Base-by-base conservation (phyloP, 2,329 filamentous ascomycete genomes). In the Neofusicoccum kwambonambiense region DNA sequence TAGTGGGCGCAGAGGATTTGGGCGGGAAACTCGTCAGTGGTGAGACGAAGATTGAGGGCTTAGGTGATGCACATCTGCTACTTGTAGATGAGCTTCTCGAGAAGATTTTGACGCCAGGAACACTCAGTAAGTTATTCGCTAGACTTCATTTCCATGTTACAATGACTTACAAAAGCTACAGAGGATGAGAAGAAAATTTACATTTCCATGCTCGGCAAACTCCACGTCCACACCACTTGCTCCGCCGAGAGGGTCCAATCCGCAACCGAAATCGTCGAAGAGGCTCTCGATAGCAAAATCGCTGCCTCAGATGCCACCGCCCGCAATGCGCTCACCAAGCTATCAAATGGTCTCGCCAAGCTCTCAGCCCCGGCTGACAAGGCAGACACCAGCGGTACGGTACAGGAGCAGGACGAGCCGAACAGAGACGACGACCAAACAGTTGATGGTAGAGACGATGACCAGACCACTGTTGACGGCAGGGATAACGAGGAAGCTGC, bases 181-280 rank as follows among this genome's bases (percentile, higher is more conserved):
- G 90, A 91, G 75, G 93, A 97, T 68, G 93, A 97, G 77, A 92
- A 91, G 79, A 97, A 96, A 75, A 84, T 89, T 1, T 80, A 95
- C 9, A 87, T 91, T 34, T 85, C 88, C 0, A 86, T 97, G 54
- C 84, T 98, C 1, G 88, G 88, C 69, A 98, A 97, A 77, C 82
- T 97, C 1, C 88, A 93, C 73, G 84, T 98, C 54, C 88, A 89
- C 1, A 85, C 91, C 0, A 82, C 89, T 1, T 88, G 87, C 0
- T 67, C 70, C 27, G 68, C 70, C 8, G 70, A 77, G 60, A 70
- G 69, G 34, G 69, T 78, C 2, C 73, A 74, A 62, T 74, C 74
- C 0, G 69, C 83, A 3, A 80, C 82, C 52, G 79, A 78, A 4
- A 79, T 86, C 12, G 75, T 81, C 17, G 73, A 71, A 5, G 81